These are phyloP conservation scores for Hericium erinaceus DNA, from an alignment of 768 basidiomycete species.

Conservation along the genomic window DNA sequence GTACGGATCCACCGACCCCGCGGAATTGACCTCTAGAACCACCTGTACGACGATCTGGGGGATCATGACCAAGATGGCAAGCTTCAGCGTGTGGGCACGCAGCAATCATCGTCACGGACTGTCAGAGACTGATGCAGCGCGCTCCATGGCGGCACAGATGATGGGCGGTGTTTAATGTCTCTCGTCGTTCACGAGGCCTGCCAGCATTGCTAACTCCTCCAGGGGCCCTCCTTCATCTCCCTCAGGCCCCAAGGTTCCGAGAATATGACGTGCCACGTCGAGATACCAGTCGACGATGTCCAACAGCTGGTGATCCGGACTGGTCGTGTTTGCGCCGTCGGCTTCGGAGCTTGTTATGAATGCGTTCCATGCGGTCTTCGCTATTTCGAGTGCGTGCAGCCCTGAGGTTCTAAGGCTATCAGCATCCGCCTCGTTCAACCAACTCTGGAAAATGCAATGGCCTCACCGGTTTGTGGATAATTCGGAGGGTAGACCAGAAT, in stretches of 20 bases:
- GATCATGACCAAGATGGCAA: no score
- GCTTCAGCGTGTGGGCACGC: no score
- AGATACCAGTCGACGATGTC: not conserved
- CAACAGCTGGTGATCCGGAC: not conserved
- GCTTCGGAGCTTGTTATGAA: slow-evolving; percentile 21
- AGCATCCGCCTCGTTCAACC: not conserved
- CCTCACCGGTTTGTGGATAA: slow-evolving; percentile 75
- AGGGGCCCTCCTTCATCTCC: slow-evolving; percentile 9
- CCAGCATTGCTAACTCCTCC: slow-evolving; percentile 3
- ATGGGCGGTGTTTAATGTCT: not conserved
- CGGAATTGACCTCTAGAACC: no score
- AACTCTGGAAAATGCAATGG: not conserved
- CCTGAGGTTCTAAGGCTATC: slow-evolving; percentile 30
- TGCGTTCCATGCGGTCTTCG: slow-evolving; percentile 73
- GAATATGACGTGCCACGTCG: not conserved
- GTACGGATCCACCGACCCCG: no score
- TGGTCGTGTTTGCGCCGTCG: no score
- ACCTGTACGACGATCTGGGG: no score
- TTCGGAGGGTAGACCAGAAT: slow-evolving; percentile 61
- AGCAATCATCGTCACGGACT: no score
- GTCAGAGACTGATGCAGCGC: no score
- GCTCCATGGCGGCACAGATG: no score
- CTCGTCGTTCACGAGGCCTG: slow-evolving; percentile 3
- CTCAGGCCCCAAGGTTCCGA: slow-evolving; percentile 6
- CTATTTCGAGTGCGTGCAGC: slow-evolving; percentile 64